A percentile compares a stretch with the other conserved stretches of the same genome.
Evolutionary conservation across 169 alveolate genomes (phyloP).

Genomic region (Theileria parva): DNA sequence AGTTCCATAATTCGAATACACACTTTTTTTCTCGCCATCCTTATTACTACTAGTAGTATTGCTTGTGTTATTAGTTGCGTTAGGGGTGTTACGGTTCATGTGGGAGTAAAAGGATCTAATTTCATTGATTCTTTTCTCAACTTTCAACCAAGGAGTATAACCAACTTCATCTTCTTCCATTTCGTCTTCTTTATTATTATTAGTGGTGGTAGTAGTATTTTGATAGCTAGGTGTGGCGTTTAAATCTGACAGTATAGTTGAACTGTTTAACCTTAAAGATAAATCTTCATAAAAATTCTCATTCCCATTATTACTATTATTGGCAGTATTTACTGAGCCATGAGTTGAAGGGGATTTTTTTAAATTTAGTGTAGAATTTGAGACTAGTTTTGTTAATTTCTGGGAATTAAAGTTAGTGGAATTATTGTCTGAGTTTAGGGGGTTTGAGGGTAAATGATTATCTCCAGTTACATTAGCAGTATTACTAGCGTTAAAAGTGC

Average conservation of each 20-base stretch:
- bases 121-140: conserved; percentile 55
- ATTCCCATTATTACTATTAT: not conserved
- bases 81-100: no score
- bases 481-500: not conserved
- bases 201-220: not conserved
- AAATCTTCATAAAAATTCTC: not conserved
- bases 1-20: conserved; percentile 52
- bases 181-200: not conserved
- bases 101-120: conserved; percentile 46
- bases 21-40: conserved; percentile 7
- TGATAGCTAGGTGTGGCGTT: not conserved
- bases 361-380: not conserved
- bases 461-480: not conserved
- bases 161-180: conserved; percentile 37
- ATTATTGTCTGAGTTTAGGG: not conserved
- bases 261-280: not conserved
- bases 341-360: not conserved
- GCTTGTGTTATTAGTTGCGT: not conserved
- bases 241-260: not conserved
- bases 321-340: not conserved
- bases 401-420: not conserved
- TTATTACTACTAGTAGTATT: conserved; percentile 4
- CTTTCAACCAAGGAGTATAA: conserved; percentile 53
- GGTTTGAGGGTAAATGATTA: not conserved
- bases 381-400: conserved; percentile 7